Conservation (phyloP, 1,284 basidiomycete species). For the Moesziomyces sp. region DNA sequence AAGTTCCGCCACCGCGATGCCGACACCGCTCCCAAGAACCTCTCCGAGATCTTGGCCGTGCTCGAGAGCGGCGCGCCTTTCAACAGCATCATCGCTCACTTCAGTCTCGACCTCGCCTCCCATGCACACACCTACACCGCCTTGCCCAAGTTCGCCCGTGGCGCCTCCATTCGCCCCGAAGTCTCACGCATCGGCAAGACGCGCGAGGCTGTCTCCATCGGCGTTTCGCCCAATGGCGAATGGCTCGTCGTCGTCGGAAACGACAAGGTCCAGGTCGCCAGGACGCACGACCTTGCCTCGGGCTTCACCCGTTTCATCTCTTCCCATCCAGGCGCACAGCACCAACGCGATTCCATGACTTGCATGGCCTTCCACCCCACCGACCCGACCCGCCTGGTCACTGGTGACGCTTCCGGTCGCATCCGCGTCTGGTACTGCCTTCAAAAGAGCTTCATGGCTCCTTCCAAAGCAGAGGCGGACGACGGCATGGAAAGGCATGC, state of each 20-base stretch:
- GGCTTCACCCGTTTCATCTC: conserved; percentile 83
- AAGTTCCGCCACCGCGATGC: conserved; percentile 68
- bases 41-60: conserved; percentile 30
- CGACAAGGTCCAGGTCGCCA: conserved; percentile 80
- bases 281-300: conserved; percentile 40
- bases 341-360: conserved; percentile 72
- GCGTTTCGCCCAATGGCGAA: conserved; percentile 79
- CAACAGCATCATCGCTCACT: conserved; percentile 52
- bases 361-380: conserved; percentile 87
- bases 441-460: conserved; percentile 43
- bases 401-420: conserved; percentile 85
- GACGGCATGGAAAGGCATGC: conserved; percentile 63
- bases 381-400: conserved; percentile 88
- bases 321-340: conserved; percentile 30
- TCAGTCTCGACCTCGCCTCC: conserved; percentile 35
- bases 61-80: conserved; percentile 34
- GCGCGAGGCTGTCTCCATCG: conserved; percentile 69
- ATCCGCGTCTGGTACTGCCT: conserved; percentile 94
- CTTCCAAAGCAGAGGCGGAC: conserved; percentile 45
- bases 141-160: conserved; percentile 31
- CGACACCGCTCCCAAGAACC: conserved; percentile 24
- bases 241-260: conserved; percentile 85
- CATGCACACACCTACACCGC: conserved; percentile 11
- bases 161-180: conserved; percentile 66
- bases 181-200: conserved; percentile 72